phyloP scores from a whole-genome alignment of 1,284 basidiomycete genomes.

The Puccinia triticina region DNA sequence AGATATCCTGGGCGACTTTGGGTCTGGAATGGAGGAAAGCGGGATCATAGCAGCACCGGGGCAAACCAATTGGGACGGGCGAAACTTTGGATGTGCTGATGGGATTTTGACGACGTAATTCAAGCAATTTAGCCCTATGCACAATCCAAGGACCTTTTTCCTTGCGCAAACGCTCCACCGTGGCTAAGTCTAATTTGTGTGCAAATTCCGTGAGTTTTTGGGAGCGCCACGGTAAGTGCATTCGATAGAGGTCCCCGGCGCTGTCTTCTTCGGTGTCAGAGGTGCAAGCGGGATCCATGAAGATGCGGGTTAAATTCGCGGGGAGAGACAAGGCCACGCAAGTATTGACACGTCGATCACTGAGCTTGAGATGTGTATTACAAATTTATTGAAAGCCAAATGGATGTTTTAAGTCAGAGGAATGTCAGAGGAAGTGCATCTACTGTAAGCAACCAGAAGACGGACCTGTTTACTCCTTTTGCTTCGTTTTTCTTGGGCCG shows the following conservation, averaged over 20 bases:
- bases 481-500: not conserved
- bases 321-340: slow-evolving; percentile 6
- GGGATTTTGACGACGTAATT: not conserved
- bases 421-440: not conserved
- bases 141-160: not conserved
- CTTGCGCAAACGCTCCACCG: slow-evolving; percentile 1
- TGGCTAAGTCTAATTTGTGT: not conserved
- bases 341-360: not conserved
- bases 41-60: slow-evolving; percentile 14
- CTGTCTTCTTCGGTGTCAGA: slow-evolving; percentile 10
- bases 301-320: not conserved
- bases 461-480: not conserved
- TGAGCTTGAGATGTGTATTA: not conserved
- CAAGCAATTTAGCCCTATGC: slow-evolving; percentile 5
- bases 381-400: not conserved
- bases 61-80: not conserved
- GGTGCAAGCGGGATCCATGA: slow-evolving; percentile 21
- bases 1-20: not conserved
- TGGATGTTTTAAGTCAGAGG: not conserved
- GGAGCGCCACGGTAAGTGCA: slow-evolving; percentile 13
- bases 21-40: slow-evolving; percentile 4
- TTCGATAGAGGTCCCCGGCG: not conserved
- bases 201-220: not conserved
- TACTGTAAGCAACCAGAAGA: not conserved
- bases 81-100: not conserved